Conservation (phyloP, 192 early-diverging fungal species). For the Podila verticillata region DNA sequence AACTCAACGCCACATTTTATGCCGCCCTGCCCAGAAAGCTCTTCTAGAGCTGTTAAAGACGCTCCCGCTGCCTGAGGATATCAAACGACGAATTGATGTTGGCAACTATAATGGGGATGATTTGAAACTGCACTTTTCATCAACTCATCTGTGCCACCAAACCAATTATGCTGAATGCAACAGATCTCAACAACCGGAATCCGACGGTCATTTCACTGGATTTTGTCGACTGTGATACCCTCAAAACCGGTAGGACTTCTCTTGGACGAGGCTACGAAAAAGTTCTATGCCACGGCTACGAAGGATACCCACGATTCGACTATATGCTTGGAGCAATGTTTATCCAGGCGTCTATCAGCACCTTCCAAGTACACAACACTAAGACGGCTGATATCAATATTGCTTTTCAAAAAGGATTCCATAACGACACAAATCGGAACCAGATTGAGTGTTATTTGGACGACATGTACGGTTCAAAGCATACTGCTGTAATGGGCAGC, state of each 20-base stretch:
- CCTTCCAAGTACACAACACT: slow-evolving; percentile 36
- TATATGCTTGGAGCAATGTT: slow-evolving; percentile 42
- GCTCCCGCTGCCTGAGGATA: slow-evolving; percentile 17
- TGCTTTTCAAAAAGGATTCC: slow-evolving; percentile 21
- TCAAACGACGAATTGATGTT: slow-evolving; percentile 12
- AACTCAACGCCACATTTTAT: slow-evolving; percentile 35
- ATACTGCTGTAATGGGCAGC: slow-evolving; percentile 7
- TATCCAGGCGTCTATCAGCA: slow-evolving; percentile 39
- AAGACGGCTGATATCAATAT: slow-evolving; percentile 14
- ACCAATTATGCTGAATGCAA: slow-evolving; percentile 24
- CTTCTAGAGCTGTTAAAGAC: slow-evolving; percentile 40
- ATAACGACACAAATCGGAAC: slow-evolving; percentile 6
- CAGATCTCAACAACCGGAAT: slow-evolving; percentile 18
- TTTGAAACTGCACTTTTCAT: slow-evolving; percentile 37
- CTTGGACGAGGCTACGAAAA: slow-evolving; percentile 24
- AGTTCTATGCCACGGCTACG: slow-evolving; percentile 31
- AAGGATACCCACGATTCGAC: slow-evolving; percentile 41
- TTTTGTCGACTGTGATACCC: slow-evolving; percentile 8
- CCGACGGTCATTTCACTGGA: slow-evolving; percentile 7
- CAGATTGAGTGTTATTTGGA: slow-evolving; percentile 40
- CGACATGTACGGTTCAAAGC: slow-evolving; percentile 14
- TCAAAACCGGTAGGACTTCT: slow-evolving; percentile 8
- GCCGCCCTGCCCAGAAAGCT: slow-evolving; percentile 34
- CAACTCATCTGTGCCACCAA: slow-evolving; percentile 16
- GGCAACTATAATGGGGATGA: slow-evolving; percentile 19